These are phyloP conservation scores for Dendrocalamus sinicus DNA, from an alignment of 176 grass and related monocot genomes.

Conservation along the genomic window DNA sequence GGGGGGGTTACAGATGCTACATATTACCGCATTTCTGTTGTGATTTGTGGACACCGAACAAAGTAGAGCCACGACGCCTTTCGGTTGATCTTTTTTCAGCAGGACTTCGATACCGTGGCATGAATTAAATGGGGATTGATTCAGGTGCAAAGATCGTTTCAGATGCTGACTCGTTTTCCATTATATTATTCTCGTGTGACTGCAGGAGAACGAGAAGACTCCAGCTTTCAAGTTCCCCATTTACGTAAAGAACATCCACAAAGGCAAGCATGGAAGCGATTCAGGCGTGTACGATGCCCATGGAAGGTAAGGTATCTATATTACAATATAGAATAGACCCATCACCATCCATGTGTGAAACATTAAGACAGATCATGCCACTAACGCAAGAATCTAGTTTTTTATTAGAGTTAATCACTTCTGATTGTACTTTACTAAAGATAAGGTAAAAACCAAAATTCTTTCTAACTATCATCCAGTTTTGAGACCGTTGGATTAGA, in stretches of 20 bases:
- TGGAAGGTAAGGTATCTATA: slow-evolving; percentile 56
- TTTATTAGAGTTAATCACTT: background rate
- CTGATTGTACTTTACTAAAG: background rate
- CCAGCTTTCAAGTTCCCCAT: slow-evolving; percentile 56
- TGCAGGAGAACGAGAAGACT: slow-evolving; percentile 56
- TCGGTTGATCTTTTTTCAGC: background rate
- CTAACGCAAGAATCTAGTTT: background rate
- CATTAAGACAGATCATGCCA: background rate
- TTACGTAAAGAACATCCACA: slow-evolving; percentile 74
- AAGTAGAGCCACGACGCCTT: background rate
- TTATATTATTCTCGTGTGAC: background rate
- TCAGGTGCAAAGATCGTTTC: background rate
- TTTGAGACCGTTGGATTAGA: too few species aligned
- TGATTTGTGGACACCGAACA: background rate
- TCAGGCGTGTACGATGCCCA: slow-evolving; percentile 65
- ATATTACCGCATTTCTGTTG: background rate
- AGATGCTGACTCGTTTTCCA: background rate
- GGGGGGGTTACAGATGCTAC: background rate
- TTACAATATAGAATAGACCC: background rate
- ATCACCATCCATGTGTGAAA: background rate
- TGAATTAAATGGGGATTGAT: background rate
- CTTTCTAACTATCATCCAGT: too few species aligned
- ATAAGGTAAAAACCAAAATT: background rate
- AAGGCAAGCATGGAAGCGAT: slow-evolving; percentile 77
- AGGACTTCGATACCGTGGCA: background rate